Base-by-base conservation (phyloP, 1,139 yeast species). In the Pichia sp. region DNA sequence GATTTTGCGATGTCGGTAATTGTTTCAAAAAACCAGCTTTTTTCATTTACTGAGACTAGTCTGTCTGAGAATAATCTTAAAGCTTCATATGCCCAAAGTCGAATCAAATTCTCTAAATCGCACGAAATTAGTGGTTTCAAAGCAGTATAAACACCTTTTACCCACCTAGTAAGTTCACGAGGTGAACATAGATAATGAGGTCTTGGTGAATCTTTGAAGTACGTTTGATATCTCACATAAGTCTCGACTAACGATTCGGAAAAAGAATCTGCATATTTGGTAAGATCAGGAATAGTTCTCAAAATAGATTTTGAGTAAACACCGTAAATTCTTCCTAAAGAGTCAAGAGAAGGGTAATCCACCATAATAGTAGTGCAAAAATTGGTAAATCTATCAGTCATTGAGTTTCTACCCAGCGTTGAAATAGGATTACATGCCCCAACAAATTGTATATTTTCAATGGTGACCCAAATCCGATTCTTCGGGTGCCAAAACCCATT, bases 381-480 rank as follows among this genome's bases (percentile, higher is more conserved):
- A 9, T 95, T 76, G 50, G 88, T 69, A 64, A 92, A 85, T 52
- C 97, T 73, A n/a, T 73, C 68, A 1, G 83, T 73, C 40, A 93
- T 67, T 3, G 67, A 69, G 17, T 78, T 74, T 61, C 99, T 77
- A 0, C 97, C 97, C 2, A 83, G 81, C 68, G 89, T 96, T 1
- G 83, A 75, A 0, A 97, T 85, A 0, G 97, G 93, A 64, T 93
- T 93, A 68, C 98, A 93, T 0, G 99, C 98, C 6, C 96, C 98
- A 12, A 92, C 95, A 72, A 93, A 79, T 65, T 87, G 95, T 43
- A 93, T 75, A 52, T 83, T 78, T 17, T 77, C 73, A n/a, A 90
- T 60, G 0, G 73, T 62, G 1, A 92, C 81, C 96, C 97, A 92
- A 46, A 76, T 77, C 53, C 75, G 75, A 43, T 81, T 83, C 12